Evolutionary conservation across 129 eudicot species (phyloP).

Genomic region (Mikania micrantha): DNA sequence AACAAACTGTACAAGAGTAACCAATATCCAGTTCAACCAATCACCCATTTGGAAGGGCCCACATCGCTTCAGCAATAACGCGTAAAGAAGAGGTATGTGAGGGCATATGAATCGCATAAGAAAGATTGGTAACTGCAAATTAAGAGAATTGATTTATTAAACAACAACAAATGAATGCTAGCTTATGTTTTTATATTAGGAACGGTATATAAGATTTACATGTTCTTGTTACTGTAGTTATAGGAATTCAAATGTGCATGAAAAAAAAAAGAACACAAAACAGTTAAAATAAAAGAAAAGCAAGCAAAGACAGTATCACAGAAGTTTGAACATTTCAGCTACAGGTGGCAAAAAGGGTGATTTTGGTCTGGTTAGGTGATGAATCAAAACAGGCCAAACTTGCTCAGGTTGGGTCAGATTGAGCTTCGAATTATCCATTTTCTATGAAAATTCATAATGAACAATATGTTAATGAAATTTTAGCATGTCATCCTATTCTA

Average conservation of each 20-base stretch:
- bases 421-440: neutral
- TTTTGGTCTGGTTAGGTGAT: neutral
- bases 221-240: neutral
- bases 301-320: neutral
- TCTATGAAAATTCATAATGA: neutral
- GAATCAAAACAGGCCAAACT: neutral
- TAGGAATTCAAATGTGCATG: neutral
- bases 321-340: neutral
- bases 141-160: conserved; percentile 2
- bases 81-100: conserved; percentile 69
- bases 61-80: conserved; percentile 74
- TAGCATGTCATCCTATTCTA: neutral
- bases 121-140: conserved; percentile 71
- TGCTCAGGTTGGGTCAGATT: neutral
- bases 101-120: conserved; percentile 91
- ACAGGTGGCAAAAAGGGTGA: neutral
- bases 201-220: neutral
- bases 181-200: neutral
- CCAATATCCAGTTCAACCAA: conserved; percentile 93
- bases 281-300: neutral
- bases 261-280: neutral
- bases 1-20: conserved; percentile 74
- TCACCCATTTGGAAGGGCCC: conserved; percentile 96
- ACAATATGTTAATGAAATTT: neutral
- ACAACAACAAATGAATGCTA: neutral